Conservation (phyloP, 441 rosid species). For the Pelargonium citronellum region DNA sequence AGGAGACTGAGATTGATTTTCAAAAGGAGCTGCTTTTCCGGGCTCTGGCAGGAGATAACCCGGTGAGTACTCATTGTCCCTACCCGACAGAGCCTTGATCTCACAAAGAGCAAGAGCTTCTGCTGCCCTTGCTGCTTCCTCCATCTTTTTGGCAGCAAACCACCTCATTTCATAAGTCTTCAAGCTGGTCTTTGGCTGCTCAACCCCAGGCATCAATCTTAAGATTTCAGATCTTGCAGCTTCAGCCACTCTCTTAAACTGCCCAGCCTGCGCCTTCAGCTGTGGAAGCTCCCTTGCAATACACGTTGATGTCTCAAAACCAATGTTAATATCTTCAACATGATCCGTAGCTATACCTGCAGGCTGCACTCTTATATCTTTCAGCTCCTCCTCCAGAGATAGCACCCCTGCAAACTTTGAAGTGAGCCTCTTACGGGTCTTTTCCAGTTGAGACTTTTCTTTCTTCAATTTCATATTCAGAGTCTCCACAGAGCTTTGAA, state of each 20-base stretch:
- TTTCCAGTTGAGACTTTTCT: slow-evolving; percentile 60
- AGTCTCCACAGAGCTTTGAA: slow-evolving; percentile 70
- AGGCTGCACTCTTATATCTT: slow-evolving; percentile 35
- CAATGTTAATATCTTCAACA: slow-evolving; percentile 16
- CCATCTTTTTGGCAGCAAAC: slow-evolving; percentile 91
- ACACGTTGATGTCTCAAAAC: slow-evolving; percentile 11
- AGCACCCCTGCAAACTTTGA: slow-evolving; percentile 50
- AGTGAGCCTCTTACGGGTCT: slow-evolving; percentile 52
- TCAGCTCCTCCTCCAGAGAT: slow-evolving; percentile 51
- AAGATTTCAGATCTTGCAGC: slow-evolving; percentile 28
- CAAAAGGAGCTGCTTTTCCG: slow-evolving; percentile 19
- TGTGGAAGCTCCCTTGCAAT: slow-evolving; percentile 28
- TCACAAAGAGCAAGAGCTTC: slow-evolving; percentile 84
- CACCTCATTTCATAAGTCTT: slow-evolving; percentile 73
- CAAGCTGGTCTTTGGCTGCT: slow-evolving; percentile 36
- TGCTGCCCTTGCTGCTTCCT: slow-evolving; percentile 90
- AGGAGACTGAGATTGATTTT: slow-evolving; percentile 29
- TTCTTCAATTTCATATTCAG: slow-evolving; percentile 68
- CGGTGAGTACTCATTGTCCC: slow-evolving; percentile 30
- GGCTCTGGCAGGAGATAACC: slow-evolving; percentile 60
- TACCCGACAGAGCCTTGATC: slow-evolving; percentile 44
- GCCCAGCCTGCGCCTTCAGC: slow-evolving; percentile 31
- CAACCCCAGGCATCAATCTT: slow-evolving; percentile 29
- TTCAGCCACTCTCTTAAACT: slow-evolving; percentile 45
- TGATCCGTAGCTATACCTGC: slow-evolving; percentile 11